Percentiles rank a stretch among this genome's conserved stretches.
phyloP scores from a whole-genome alignment of 371 early-diverging fungal genomes.

The Capillidium heterosporum region DNA sequence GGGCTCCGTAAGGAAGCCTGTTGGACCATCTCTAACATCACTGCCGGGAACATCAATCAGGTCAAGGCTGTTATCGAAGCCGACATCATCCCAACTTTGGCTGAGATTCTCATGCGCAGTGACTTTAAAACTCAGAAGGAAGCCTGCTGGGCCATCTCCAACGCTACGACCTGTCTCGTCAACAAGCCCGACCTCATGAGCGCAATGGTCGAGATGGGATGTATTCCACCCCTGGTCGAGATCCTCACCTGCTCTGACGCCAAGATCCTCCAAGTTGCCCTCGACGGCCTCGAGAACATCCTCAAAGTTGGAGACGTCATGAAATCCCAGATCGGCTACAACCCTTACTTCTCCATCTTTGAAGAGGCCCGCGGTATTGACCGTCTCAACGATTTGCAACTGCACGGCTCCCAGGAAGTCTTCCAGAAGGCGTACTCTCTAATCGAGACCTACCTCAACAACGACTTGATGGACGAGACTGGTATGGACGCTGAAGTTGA shows the following conservation, averaged over 20 bases:
- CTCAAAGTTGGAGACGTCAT: constrained; percentile 86
- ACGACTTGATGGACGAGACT: constrained; percentile 9
- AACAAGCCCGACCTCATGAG: constrained; percentile 75
- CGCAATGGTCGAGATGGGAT: constrained; percentile 78
- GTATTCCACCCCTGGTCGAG: constrained; percentile 90
- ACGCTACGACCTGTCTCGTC: constrained; percentile 88
- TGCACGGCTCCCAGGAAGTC: constrained; percentile 81
- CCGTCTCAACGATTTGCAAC: constrained; percentile 74
- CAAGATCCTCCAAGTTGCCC: constrained; percentile 85
- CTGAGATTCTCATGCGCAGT: constrained; percentile 68
- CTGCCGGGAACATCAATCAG: constrained; percentile 96
- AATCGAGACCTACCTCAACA: constrained; percentile 86
- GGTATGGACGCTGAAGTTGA: not conserved
- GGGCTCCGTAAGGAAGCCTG: constrained; percentile 98
- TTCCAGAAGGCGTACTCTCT: constrained; percentile 83
- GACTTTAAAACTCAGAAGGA: constrained; percentile 98
- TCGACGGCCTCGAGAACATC: constrained; percentile 95
- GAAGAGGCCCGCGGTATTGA: constrained; percentile 89
- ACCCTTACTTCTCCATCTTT: constrained; percentile 64
- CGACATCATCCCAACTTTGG: constrained; percentile 82
- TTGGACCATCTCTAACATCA: constrained; percentile 99
- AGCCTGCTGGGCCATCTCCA: constrained; percentile 99
- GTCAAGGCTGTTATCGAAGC: constrained; percentile 91
- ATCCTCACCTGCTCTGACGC: constrained; percentile 78
- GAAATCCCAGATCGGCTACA: constrained; percentile 35